phyloP scores from a whole-genome alignment of 768 basidiomycete genomes.

The Suillus sp. region DNA sequence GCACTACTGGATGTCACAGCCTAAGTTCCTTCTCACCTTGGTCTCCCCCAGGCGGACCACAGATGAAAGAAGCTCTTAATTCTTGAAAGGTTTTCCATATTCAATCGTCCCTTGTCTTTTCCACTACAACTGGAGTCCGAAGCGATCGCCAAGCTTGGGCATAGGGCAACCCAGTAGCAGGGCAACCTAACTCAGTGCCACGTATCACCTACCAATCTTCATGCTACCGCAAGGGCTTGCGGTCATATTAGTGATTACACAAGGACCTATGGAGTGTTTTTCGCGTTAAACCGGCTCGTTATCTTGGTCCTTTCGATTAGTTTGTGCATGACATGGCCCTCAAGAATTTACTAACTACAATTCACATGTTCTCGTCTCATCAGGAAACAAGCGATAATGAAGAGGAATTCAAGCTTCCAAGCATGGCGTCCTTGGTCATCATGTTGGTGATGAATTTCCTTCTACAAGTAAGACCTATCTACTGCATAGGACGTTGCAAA shows the following conservation, averaged over 20 bases:
- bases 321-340: not conserved
- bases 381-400: not conserved
- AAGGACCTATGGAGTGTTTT: not conserved
- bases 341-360: too few relatives aligned
- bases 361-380: not conserved
- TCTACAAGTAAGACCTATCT: constrained; percentile 42
- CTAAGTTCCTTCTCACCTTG: constrained; percentile 51
- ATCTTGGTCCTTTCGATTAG: not conserved
- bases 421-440: constrained; percentile 45
- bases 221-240: not conserved
- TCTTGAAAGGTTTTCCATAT: not conserved
- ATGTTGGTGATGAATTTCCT: constrained; percentile 46
- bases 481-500: not conserved
- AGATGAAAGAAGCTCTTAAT: not conserved
- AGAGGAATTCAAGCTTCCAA: constrained; percentile 51
- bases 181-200: not conserved
- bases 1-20: constrained; percentile 64
- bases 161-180: not conserved
- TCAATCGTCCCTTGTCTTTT: not conserved
- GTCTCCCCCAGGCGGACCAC: not conserved
- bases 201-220: not conserved
- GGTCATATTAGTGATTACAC: not conserved
- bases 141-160: not conserved
- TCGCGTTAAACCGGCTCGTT: not conserved
- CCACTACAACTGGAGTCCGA: not conserved